A percentile compares a stretch with the other conserved stretches of the same genome.
phyloP scores from a whole-genome alignment of 768 basidiomycete species.

The Boletus reticulatus region DNA sequence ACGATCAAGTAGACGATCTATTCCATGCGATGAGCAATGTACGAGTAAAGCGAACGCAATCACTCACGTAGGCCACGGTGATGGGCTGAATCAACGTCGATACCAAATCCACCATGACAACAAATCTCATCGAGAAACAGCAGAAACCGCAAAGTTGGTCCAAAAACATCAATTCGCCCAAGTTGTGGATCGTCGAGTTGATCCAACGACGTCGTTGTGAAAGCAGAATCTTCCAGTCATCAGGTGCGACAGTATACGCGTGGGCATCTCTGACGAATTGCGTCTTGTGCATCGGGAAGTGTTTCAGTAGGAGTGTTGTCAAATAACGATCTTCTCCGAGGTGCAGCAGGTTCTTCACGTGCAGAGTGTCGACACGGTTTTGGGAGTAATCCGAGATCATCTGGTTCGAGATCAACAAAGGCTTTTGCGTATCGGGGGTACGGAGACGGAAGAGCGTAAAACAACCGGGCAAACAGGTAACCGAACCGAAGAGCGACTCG shows the following conservation, averaged over 20 bases:
- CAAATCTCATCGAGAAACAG: slow-evolving; percentile 98
- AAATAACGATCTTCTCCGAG: slow-evolving; percentile 99
- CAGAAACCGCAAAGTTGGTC: slow-evolving; percentile 95
- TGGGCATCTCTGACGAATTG: slow-evolving; percentile 94
- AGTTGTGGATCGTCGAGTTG: slow-evolving; percentile 97
- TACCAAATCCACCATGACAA: slow-evolving; percentile 95
- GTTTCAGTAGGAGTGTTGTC: slow-evolving; percentile 92
- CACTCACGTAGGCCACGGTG: slow-evolving; percentile 83
- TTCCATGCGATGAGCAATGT: slow-evolving; percentile 5
- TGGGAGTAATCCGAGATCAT: slow-evolving; percentile 93
- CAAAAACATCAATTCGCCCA: slow-evolving; percentile 89
- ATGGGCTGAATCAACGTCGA: slow-evolving; percentile 85
- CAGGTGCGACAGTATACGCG: slow-evolving; percentile 93
- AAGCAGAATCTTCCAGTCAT: slow-evolving; percentile 90
- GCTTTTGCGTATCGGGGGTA: slow-evolving; percentile 93
- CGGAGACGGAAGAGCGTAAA: slow-evolving; percentile 96
- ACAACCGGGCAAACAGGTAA: slow-evolving; percentile 98
- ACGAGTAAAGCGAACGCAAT: not conserved
- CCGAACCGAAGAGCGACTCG: slow-evolving; percentile 94
- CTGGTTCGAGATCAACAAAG: slow-evolving; percentile 87
- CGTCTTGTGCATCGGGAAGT: slow-evolving; percentile 92
- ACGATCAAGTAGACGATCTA: slow-evolving; percentile 89
- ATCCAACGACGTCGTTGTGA: slow-evolving; percentile 99
- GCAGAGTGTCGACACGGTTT: slow-evolving; percentile 93
- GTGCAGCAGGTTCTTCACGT: slow-evolving; percentile 98